Percentiles rank a stretch among this genome's conserved stretches.
phyloP scores from a whole-genome alignment of 352 stramenopile species.

The Globisporangium uncinulatum region DNA sequence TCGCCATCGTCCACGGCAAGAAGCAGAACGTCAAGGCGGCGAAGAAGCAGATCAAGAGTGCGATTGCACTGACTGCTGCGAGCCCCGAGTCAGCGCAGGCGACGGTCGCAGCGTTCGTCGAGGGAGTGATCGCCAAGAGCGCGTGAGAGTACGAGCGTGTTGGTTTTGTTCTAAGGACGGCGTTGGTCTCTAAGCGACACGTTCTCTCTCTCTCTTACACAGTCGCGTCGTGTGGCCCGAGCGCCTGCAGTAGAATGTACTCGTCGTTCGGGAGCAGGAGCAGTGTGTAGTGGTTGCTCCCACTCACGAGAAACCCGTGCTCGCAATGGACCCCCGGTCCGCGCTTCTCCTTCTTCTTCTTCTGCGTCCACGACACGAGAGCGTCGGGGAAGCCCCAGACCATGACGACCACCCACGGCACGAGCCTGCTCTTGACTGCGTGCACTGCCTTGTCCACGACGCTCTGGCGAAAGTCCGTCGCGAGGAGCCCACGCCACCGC shows the following conservation, averaged over 20 bases:
- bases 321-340: slow-evolving; percentile 20
- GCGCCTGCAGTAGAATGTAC: slow-evolving; percentile 66
- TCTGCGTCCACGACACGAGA: slow-evolving; percentile 64
- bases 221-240: slow-evolving; percentile 64
- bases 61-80: slow-evolving; percentile 19
- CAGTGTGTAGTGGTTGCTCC: slow-evolving; percentile 74
- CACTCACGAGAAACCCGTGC: slow-evolving; percentile 71
- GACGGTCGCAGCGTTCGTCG: slow-evolving; percentile 55
- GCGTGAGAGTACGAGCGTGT: slow-evolving; percentile 8
- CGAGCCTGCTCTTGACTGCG: slow-evolving; percentile 31
- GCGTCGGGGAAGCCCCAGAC: slow-evolving; percentile 79
- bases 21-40: slow-evolving; percentile 59
- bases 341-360: slow-evolving; percentile 13
- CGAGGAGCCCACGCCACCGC: slow-evolving; percentile 72
- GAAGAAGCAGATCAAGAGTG: slow-evolving; percentile 60
- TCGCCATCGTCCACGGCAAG: slow-evolving; percentile 55
- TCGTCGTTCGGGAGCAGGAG: slow-evolving; percentile 62
- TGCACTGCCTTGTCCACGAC: slow-evolving; percentile 47
- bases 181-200: background rate
- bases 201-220: slow-evolving; percentile 18
- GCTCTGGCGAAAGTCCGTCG: slow-evolving; percentile 39
- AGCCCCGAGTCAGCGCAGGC: slow-evolving; percentile 21
- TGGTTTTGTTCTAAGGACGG: background rate
- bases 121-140: slow-evolving; percentile 46
- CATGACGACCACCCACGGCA: slow-evolving; percentile 68